A percentile compares a stretch with the other conserved stretches of the same genome.
phyloP scores from a whole-genome alignment of 148 eudicot species.

The Rhododendron vialii region DNA sequence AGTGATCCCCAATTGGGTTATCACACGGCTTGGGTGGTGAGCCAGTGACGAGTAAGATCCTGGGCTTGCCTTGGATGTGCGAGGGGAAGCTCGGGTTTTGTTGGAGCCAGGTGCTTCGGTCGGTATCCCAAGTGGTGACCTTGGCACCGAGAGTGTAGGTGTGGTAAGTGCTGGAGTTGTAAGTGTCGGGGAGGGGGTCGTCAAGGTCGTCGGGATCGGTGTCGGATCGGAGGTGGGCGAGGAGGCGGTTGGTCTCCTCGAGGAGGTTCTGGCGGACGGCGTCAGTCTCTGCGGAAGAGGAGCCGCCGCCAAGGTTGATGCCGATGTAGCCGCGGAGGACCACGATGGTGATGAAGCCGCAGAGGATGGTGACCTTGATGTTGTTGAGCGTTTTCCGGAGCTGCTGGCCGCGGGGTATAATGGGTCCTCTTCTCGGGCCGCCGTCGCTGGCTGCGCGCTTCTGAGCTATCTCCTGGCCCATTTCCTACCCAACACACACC shows the following conservation, averaged over 20 bases:
- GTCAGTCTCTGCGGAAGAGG: conserved; percentile 32
- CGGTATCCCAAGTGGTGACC: conserved; percentile 48
- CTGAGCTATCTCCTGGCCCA: conserved; percentile 32
- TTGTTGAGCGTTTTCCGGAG: conserved; percentile 61
- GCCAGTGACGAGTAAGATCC: conserved; percentile 66
- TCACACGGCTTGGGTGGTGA: conserved; percentile 74
- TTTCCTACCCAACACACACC: background rate
- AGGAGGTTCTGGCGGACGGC: conserved; percentile 45
- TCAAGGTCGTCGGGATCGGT: conserved; percentile 50
- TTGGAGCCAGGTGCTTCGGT: conserved; percentile 45
- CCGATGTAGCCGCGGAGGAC: conserved; percentile 91
- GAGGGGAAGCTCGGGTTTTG: conserved; percentile 47
- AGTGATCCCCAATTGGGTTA: conserved; percentile 71
- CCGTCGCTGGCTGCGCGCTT: conserved; percentile 25
- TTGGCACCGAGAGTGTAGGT: conserved; percentile 55
- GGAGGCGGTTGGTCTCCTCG: conserved; percentile 69
- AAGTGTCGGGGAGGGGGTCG: conserved; percentile 2
- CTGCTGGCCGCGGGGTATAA: conserved; percentile 38
- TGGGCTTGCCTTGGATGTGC: conserved; percentile 32
- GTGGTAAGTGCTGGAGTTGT: conserved; percentile 33
- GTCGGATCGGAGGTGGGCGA: conserved; percentile 71
- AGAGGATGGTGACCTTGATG: conserved; percentile 71
- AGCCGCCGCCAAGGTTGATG: conserved; percentile 30
- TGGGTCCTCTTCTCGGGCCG: conserved; percentile 12
- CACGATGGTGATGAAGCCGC: conserved; percentile 81